Evolutionary conservation across 75 land plant species (phyloP).

Genomic region (Picea glauca): DNA sequence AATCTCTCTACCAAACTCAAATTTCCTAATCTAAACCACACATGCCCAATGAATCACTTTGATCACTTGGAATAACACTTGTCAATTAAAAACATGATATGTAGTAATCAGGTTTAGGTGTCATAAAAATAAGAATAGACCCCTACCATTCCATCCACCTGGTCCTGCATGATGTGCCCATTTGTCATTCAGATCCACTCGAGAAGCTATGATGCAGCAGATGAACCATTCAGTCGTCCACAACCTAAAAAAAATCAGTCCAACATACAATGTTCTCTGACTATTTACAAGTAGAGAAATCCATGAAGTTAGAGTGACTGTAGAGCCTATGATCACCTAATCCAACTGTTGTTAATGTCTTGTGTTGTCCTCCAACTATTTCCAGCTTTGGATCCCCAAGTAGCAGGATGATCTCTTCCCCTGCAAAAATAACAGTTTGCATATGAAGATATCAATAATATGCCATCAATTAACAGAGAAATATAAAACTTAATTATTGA

Average conservation of each 20-base stretch:
- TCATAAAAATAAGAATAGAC: no score
- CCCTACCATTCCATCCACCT: slow-evolving; percentile 51
- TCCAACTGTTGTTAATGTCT: slow-evolving; percentile 41
- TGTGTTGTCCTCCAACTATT: slow-evolving; percentile 47
- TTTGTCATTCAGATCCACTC: slow-evolving; percentile 31
- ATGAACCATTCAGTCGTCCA: background rate
- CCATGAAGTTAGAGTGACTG: background rate
- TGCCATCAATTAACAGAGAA: background rate
- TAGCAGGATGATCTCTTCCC: slow-evolving; percentile 76
- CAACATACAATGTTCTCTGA: background rate
- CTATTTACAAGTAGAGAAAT: no score
- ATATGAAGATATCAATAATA: background rate
- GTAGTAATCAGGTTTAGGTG: background rate
- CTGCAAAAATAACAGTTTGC: slow-evolving; percentile 20
- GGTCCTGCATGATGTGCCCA: slow-evolving; percentile 55
- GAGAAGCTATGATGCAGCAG: slow-evolving; percentile 29
- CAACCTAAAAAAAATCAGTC: background rate
- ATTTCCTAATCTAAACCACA: slow-evolving; percentile 35
- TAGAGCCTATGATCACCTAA: slow-evolving; percentile 15
- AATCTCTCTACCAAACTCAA: background rate
- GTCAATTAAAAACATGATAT: background rate
- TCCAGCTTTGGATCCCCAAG: slow-evolving; percentile 30
- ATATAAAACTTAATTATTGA: background rate
- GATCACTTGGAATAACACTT: background rate
- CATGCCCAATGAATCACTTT: background rate